These are phyloP conservation scores for Tetradesmus obliquus DNA, from an alignment of 139 green algal species.

Conservation along the genomic window DNA sequence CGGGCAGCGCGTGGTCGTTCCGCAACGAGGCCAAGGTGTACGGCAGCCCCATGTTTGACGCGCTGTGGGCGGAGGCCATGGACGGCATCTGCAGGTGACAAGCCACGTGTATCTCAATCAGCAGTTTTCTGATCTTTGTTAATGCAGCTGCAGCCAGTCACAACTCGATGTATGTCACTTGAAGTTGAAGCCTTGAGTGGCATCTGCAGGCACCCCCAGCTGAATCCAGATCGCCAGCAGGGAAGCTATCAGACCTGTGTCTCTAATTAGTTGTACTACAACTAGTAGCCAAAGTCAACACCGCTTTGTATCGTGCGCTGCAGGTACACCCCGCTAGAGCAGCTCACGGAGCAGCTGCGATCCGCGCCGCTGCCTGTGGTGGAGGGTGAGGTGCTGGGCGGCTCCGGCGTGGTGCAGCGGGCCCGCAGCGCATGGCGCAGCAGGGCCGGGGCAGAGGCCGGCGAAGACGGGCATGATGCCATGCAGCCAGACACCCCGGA, in stretches of 20 bases:
- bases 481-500: background rate
- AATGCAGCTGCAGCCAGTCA: no score
- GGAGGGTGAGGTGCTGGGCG: background rate
- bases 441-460: background rate
- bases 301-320: background rate
- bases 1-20: conserved; percentile 78
- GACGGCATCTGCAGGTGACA: background rate
- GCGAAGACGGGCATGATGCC: background rate
- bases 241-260: no score
- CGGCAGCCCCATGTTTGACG: conserved; percentile 87
- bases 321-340: background rate
- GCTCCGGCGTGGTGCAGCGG: background rate
- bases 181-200: no score
- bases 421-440: background rate
- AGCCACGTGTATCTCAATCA: background rate
- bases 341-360: background rate
- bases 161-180: no score
- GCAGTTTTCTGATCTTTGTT: background rate
- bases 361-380: conserved; percentile 8
- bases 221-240: no score
- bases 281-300: background rate
- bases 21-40: conserved; percentile 87
- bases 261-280: no score
- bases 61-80: conserved; percentile 39
- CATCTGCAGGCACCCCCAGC: no score